These are phyloP conservation scores for Erigeron philadelphicus DNA, from an alignment of 140 eudicot genomes.

Conservation along the genomic window DNA sequence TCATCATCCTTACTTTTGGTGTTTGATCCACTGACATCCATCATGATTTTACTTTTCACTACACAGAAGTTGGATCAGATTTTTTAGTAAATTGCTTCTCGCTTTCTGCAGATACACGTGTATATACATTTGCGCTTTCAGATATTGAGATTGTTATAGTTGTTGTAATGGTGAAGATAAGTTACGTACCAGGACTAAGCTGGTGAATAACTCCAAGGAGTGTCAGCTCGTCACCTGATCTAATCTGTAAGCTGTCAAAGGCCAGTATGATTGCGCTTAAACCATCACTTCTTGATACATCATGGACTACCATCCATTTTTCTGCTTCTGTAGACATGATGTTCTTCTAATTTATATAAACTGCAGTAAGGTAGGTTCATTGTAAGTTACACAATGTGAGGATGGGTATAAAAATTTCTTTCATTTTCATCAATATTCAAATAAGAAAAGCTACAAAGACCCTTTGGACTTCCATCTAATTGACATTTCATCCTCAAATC, in stretches of 20 bases:
- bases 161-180: slow-evolving; percentile 25
- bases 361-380: slow-evolving; percentile 27
- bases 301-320: slow-evolving; percentile 51
- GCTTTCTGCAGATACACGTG: too few species aligned
- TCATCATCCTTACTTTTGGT: slow-evolving; percentile 39
- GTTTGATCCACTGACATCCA: slow-evolving; percentile 42
- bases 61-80: slow-evolving; percentile 4
- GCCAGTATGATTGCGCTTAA: slow-evolving; percentile 41
- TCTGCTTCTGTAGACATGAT: slow-evolving; percentile 29
- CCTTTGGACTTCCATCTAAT: background rate
- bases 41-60: slow-evolving; percentile 47
- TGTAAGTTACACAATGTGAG: slow-evolving; percentile 5
- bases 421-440: background rate
- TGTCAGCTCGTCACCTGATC: slow-evolving; percentile 49
- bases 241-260: slow-evolving; percentile 30
- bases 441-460: background rate
- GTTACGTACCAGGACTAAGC: slow-evolving; percentile 45
- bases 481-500: background rate
- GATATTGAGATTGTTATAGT: slow-evolving; percentile 18
- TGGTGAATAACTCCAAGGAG: slow-evolving; percentile 55
- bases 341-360: slow-evolving; percentile 23
- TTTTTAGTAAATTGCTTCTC: too few species aligned
- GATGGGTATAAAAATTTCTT: background rate
- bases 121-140: slow-evolving; percentile 7
- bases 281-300: slow-evolving; percentile 48